A percentile compares a stretch with the other conserved stretches of the same genome.
Conservation (phyloP, 805 yeast genomes). For the Ogataea glucozyma region DNA sequence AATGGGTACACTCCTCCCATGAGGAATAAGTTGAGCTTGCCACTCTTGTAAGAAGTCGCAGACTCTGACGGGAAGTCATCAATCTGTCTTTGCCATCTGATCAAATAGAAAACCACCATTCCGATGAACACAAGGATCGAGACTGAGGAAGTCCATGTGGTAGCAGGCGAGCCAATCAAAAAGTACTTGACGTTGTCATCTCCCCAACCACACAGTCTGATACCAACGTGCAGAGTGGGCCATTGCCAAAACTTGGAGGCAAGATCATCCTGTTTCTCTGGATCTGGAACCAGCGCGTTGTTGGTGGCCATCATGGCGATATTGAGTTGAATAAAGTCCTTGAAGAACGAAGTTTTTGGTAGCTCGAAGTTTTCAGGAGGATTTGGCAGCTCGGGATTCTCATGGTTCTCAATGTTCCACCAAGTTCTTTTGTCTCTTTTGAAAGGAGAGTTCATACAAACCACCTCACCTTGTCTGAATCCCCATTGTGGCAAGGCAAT, state of each 20-base stretch:
- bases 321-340: constrained; percentile 72
- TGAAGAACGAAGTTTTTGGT: constrained; percentile 75
- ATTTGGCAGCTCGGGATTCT: constrained; percentile 56
- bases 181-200: constrained; percentile 60
- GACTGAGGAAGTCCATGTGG: constrained; percentile 71
- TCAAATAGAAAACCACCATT: constrained; percentile 44
- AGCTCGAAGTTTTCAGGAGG: constrained; percentile 62
- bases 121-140: constrained; percentile 57
- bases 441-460: constrained; percentile 69
- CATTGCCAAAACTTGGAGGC: constrained; percentile 84
- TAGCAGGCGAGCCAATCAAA: constrained; percentile 74
- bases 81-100: constrained; percentile 85
- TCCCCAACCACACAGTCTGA: constrained; percentile 75
- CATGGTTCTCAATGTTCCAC: constrained; percentile 83
- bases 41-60: constrained; percentile 12
- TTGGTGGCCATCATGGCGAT: constrained; percentile 89
- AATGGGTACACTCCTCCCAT: constrained; percentile 82
- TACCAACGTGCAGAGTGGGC: constrained; percentile 78
- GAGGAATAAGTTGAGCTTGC: constrained; percentile 36
- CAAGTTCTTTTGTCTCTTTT: constrained; percentile 79
- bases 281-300: constrained; percentile 77
- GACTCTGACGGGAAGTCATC: constrained; percentile 53
- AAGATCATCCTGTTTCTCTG: constrained; percentile 68
- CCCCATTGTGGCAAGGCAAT: constrained; percentile 78
- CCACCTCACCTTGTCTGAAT: constrained; percentile 84